Percentiles rank a stretch among this genome's conserved stretches.
Evolutionary conservation across 2,329 filamentous ascomycete genomes (phyloP).

Genomic region (Lasiodiplodia hormozganensis): DNA sequence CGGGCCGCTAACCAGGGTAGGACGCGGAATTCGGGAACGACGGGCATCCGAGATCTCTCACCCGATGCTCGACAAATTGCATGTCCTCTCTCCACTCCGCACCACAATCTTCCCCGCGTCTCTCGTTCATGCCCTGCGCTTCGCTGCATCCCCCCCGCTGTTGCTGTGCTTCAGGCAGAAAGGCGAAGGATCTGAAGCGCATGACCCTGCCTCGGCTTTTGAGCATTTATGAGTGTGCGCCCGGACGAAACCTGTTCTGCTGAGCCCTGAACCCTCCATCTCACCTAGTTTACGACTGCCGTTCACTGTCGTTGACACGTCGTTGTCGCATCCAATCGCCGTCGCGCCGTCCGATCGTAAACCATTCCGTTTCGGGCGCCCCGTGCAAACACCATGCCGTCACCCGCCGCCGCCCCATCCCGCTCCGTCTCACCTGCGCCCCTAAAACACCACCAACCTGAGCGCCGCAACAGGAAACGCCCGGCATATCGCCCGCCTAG

Average conservation of each 20-base stretch:
- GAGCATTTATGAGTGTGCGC: slow-evolving; percentile 18
- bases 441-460: not conserved
- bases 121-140: not conserved
- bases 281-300: not conserved
- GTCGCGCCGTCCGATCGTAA: not conserved
- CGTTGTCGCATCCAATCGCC: not conserved
- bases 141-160: not conserved
- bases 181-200: not conserved
- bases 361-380: slow-evolving; percentile 14
- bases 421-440: not conserved
- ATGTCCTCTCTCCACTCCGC: slow-evolving; percentile 20
- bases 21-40: slow-evolving; percentile 10
- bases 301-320: not conserved
- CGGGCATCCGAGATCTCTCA: slow-evolving; percentile 3
- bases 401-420: not conserved
- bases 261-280: not conserved
- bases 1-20: not conserved
- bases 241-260: not conserved
- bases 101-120: slow-evolving; percentile 18
- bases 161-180: slow-evolving; percentile 4
- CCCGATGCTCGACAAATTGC: not conserved
- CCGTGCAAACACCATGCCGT: not conserved
- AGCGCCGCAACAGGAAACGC: not conserved
- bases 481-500: not conserved
- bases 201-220: not conserved